A percentile compares a stretch with the other conserved stretches of the same genome.
phyloP scores from a whole-genome alignment of 2,329 filamentous ascomycete species.

The Exophiala oligosperma region DNA sequence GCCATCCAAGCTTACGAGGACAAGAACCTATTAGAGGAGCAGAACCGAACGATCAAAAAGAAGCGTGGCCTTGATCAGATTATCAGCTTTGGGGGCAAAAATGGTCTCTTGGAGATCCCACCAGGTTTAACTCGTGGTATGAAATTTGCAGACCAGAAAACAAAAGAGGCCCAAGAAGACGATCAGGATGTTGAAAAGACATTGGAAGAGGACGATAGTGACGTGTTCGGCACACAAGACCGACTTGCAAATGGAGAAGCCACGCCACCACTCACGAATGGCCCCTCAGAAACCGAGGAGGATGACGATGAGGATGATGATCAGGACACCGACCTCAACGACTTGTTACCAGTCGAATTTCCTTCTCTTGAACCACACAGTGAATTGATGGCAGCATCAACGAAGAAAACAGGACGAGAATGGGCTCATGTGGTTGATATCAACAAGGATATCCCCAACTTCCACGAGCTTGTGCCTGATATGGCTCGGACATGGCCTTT shows the following conservation, averaged over 20 bases:
- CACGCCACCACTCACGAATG: constrained; percentile 8
- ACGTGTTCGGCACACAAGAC: constrained; percentile 19
- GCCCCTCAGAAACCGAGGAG: constrained; percentile 32
- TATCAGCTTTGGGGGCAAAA: constrained; percentile 76
- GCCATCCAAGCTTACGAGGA: constrained; percentile 82
- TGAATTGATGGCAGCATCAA: constrained; percentile 68
- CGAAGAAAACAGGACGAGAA: constrained; percentile 75
- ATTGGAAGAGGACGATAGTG: constrained; percentile 48
- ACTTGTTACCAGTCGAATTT: constrained; percentile 86
- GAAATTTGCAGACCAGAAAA: constrained; percentile 64
- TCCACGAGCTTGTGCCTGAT: constrained; percentile 86
- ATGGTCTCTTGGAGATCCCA: constrained; percentile 75
- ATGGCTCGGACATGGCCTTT: constrained; percentile 98
- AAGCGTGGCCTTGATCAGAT: constrained; percentile 70
- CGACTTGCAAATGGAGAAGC: constrained; percentile 13
- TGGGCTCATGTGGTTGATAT: constrained; percentile 99
- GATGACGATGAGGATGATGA: constrained; percentile 45
- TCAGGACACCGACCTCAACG: constrained; percentile 70
- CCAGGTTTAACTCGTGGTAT: constrained; percentile 82
- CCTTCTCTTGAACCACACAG: constrained; percentile 83
- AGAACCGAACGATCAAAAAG: constrained; percentile 36
- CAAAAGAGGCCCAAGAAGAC: constrained; percentile 58
- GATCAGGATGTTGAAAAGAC: constrained; percentile 70
- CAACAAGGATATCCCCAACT: constrained; percentile 90
- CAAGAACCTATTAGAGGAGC: constrained; percentile 59